phyloP scores from a whole-genome alignment of 2,329 filamentous ascomycete genomes.

The Colletotrichum sp. region DNA sequence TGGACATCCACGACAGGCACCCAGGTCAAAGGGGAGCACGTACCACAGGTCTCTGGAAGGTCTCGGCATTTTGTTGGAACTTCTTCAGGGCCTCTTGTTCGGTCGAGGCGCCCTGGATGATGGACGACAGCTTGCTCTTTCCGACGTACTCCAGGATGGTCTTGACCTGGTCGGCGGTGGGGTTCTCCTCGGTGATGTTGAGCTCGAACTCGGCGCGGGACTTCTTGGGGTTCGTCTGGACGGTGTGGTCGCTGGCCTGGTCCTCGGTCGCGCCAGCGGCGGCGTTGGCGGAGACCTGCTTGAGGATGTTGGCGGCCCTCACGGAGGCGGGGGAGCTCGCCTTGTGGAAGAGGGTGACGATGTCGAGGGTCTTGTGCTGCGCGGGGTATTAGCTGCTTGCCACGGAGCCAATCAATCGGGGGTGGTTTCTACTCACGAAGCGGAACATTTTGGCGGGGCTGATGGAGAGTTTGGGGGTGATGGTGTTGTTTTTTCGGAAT shows the following conservation, averaged over 20 bases:
- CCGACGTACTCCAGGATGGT: conserved; percentile 87
- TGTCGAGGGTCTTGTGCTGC: conserved; percentile 82
- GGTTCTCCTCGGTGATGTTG: conserved; percentile 79
- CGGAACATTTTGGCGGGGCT: conserved; percentile 46
- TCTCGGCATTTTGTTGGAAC: conserved; percentile 72
- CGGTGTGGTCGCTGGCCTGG: conserved; percentile 71
- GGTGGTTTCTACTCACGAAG: conserved; percentile 43
- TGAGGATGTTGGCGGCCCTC: conserved; percentile 77
- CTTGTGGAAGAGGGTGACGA: conserved; percentile 96
- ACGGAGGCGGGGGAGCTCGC: conserved; percentile 74
- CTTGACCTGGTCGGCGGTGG: conserved; percentile 82
- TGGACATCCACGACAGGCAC: not conserved
- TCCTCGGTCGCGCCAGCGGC: conserved; percentile 73
- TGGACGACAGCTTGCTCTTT: conserved; percentile 56
- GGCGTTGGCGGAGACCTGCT: conserved; percentile 77
- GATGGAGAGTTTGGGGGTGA: not conserved
- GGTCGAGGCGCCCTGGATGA: conserved; percentile 77
- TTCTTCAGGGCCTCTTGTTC: conserved; percentile 80
- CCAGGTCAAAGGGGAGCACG: conserved; percentile 37
- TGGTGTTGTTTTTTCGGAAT: not conserved
- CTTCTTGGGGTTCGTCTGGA: conserved; percentile 57
- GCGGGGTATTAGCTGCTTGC: conserved; percentile 18
- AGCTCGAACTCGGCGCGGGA: conserved; percentile 80
- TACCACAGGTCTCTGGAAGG: conserved; percentile 80
- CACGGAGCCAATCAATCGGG: not conserved